A percentile compares a stretch with the other conserved stretches of the same genome.
Conservation (phyloP, 1,139 yeast species). For the Wickerhamomyces sp. region DNA sequence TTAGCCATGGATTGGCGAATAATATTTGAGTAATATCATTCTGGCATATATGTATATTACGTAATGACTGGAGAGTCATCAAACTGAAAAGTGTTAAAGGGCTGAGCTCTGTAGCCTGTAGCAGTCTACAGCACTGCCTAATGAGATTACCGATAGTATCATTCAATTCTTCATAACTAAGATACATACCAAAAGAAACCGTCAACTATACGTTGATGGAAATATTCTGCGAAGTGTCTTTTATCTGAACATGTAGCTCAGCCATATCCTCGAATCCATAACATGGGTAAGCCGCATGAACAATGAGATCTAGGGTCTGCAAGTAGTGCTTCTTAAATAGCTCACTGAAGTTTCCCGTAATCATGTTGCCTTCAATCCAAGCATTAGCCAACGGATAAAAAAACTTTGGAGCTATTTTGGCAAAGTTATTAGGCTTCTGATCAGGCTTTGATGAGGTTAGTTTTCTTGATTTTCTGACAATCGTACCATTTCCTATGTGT, state of each 20-base stretch:
- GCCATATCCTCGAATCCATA: constrained; percentile 31
- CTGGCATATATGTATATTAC: too few species aligned
- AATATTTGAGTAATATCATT: too few species aligned
- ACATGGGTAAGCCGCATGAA: constrained; percentile 31
- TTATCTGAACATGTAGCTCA: constrained; percentile 14
- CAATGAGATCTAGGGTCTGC: constrained; percentile 27
- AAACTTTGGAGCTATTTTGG: constrained; percentile 27
- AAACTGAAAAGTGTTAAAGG: too few species aligned
- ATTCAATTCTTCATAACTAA: neutral
- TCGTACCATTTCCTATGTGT: constrained; percentile 10
- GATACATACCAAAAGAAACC: neutral
- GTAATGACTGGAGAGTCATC: too few species aligned
- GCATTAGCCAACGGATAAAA: constrained; percentile 35
- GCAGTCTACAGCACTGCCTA: too few species aligned
- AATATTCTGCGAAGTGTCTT: constrained; percentile 5
- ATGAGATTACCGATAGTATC: too few species aligned
- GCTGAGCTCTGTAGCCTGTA: too few species aligned
- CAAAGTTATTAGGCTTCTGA: constrained; percentile 25
- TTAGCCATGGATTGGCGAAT: too few species aligned
- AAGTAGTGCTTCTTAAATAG: constrained; percentile 33
- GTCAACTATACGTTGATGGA: neutral
- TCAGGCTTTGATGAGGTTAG: constrained; percentile 17
- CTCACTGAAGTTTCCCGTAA: constrained; percentile 30
- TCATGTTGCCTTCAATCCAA: constrained; percentile 32
- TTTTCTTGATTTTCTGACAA: constrained; percentile 29